phyloP scores from a whole-genome alignment of 768 basidiomycete genomes.

The Lyophyllum decastes region DNA sequence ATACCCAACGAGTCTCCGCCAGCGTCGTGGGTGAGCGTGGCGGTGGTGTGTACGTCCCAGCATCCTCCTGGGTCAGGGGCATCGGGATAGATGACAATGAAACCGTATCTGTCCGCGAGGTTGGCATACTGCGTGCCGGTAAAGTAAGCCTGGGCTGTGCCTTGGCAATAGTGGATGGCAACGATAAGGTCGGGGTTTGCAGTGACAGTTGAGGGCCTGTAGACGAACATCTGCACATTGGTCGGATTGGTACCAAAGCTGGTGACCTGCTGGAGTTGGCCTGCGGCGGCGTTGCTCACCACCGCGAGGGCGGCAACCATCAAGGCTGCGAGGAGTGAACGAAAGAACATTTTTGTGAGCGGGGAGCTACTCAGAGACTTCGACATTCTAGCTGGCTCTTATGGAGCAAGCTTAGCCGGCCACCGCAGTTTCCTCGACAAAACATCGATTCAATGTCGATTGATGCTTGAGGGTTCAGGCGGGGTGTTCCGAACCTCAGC shows the following conservation, averaged over 20 bases:
- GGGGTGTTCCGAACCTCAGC: background rate
- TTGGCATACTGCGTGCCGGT: conserved; percentile 47
- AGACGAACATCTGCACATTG: conserved; percentile 48
- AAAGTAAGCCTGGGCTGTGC: conserved; percentile 54
- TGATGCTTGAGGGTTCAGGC: background rate
- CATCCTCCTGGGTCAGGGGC: conserved; percentile 46
- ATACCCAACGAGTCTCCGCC: conserved; percentile 59
- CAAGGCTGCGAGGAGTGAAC: conserved; percentile 10
- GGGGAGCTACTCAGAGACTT: background rate
- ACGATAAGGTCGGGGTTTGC: conserved; percentile 48
- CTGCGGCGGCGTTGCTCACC: conserved; percentile 26
- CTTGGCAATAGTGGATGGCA: conserved; percentile 55
- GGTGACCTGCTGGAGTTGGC: conserved; percentile 38
- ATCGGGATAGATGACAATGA: conserved; percentile 52
- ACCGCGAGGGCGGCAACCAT: conserved; percentile 20
- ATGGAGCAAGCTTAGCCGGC: background rate
- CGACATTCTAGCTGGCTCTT: background rate
- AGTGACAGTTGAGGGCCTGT: conserved; percentile 39
- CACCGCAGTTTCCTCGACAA: conserved; percentile 9
- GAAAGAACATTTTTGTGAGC: conserved; percentile 11
- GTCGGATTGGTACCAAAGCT: conserved; percentile 57
- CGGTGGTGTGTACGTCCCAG: conserved; percentile 54
- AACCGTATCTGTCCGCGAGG: conserved; percentile 49
- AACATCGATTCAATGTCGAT: conserved; percentile 14
- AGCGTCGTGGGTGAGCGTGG: conserved; percentile 54